Evolutionary conservation across 1,139 yeast genomes (phyloP).

Genomic region (Suhomyces wounanorum): DNA sequence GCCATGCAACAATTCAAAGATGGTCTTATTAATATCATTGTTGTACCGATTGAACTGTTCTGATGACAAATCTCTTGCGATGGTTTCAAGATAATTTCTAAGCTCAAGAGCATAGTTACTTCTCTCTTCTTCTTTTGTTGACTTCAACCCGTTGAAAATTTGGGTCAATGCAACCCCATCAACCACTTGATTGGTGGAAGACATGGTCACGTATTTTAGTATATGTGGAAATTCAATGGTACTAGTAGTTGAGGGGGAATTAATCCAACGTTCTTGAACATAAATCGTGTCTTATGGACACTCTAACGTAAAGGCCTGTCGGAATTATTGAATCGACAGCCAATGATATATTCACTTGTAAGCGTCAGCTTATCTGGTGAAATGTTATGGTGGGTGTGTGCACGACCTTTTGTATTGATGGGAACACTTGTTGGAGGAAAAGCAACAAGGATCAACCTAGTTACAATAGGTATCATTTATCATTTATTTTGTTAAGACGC

Average conservation of each 20-base stretch:
- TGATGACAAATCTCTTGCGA: slow-evolving; percentile 72
- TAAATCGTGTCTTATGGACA: slow-evolving; percentile 1
- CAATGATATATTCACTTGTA: neutral
- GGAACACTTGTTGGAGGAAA: neutral
- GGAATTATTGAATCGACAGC: neutral
- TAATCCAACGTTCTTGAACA: neutral
- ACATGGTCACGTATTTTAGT: slow-evolving; percentile 20
- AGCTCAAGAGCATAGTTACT: slow-evolving; percentile 65
- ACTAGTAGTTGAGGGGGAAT: no score
- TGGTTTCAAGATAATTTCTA: slow-evolving; percentile 63
- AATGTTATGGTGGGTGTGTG: slow-evolving; percentile 3
- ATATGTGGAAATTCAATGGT: neutral
- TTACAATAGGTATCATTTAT: neutral
- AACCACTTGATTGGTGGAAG: slow-evolving; percentile 39
- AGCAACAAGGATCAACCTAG: neutral
- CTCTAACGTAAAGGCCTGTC: neutral
- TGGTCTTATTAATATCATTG: slow-evolving; percentile 83
- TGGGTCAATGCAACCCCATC: slow-evolving; percentile 56
- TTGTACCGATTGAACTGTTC: slow-evolving; percentile 82
- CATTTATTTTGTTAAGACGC: neutral
- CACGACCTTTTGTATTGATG: slow-evolving; percentile 3
- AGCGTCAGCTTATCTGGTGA: slow-evolving; percentile 9
- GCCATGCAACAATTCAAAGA: slow-evolving; percentile 81
- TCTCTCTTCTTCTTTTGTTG: slow-evolving; percentile 54
- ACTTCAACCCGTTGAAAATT: slow-evolving; percentile 55